Conservation (phyloP, 371 early-diverging fungal species). For the Apophysomyces sp. region DNA sequence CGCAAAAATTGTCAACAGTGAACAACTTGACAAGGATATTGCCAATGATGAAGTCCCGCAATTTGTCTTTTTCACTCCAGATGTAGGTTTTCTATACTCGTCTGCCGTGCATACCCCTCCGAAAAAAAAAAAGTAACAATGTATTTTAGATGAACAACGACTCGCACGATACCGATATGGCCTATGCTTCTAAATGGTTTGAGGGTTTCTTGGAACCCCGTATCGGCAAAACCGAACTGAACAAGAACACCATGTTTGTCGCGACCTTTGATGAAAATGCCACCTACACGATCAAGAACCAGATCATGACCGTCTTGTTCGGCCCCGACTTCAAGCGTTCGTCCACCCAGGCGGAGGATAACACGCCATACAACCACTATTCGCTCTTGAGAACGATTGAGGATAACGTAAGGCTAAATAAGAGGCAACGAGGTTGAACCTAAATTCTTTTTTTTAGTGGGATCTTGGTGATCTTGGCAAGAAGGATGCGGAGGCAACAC, state of each 20-base stretch:
- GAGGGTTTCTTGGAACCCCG: conserved; percentile 48
- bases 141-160: conserved; percentile 42
- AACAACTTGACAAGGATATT: conserved; percentile 52
- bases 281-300: conserved; percentile 20
- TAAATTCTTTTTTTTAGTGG: background rate
- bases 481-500: conserved; percentile 8
- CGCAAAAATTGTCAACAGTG: conserved; percentile 50
- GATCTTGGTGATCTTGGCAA: conserved; percentile 14
- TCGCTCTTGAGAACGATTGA: conserved; percentile 54
- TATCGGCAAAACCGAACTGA: conserved; percentile 36
- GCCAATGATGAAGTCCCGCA: conserved; percentile 48
- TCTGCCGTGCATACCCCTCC: background rate
- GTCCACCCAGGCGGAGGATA: conserved; percentile 29
- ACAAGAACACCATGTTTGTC: conserved; percentile 50
- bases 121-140: too few relatives aligned
- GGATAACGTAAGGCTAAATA: conserved; percentile 28
- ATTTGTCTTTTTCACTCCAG: conserved; percentile 56
- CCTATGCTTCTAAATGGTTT: conserved; percentile 49
- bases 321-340: conserved; percentile 26
- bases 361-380: conserved; percentile 58
- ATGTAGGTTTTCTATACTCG: conserved; percentile 22
- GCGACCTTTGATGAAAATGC: conserved; percentile 55
- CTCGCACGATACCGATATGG: conserved; percentile 51
- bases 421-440: background rate
- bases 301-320: conserved; percentile 28